Conservation (phyloP, 805 yeast genomes). For the Metschnikowia kofuensis region DNA sequence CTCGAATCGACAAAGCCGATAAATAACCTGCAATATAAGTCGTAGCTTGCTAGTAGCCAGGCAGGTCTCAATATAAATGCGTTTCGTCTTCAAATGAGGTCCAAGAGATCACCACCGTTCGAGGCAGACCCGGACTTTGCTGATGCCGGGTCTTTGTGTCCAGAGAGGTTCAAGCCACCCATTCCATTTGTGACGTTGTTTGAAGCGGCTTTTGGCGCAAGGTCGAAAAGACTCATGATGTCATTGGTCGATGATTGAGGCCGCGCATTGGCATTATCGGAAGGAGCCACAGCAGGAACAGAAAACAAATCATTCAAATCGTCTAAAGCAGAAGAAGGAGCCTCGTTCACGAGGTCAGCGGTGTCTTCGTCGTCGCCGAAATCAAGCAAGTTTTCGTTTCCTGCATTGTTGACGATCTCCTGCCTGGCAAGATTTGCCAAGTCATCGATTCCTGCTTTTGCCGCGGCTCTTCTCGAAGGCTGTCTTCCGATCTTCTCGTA, state of each 20-base stretch:
- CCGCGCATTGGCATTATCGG: conserved; percentile 9
- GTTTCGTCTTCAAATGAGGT: conserved; percentile 26
- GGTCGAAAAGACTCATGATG: conserved; percentile 45
- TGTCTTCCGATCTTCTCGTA: conserved; percentile 16
- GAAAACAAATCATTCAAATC: conserved; percentile 74
- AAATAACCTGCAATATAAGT: too few relatives aligned
- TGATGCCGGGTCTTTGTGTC: conserved; percentile 8
- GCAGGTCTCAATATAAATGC: not conserved
- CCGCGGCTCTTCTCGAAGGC: conserved; percentile 15
- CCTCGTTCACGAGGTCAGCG: conserved; percentile 3
- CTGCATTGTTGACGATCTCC: conserved; percentile 62
- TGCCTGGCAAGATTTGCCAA: conserved; percentile 72
- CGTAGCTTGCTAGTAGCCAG: too few relatives aligned
- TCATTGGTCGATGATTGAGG: conserved; percentile 33
- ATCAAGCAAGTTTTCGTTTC: conserved; percentile 80
- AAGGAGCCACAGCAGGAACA: conserved; percentile 26
- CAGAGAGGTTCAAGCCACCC: conserved; percentile 11
- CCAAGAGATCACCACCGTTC: conserved; percentile 32
- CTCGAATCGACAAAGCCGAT: too few relatives aligned
- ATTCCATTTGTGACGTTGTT: conserved; percentile 10
- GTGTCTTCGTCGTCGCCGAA: conserved; percentile 62
- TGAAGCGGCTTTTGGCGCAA: conserved; percentile 9
- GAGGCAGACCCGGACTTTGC: not conserved
- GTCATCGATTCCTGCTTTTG: conserved; percentile 58
- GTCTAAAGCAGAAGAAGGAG: conserved; percentile 47